Percentiles rank a stretch among this genome's conserved stretches.
These are phyloP conservation scores for Cocos nucifera DNA, from an alignment of 176 grass and related monocot species.

Conservation along the genomic window DNA sequence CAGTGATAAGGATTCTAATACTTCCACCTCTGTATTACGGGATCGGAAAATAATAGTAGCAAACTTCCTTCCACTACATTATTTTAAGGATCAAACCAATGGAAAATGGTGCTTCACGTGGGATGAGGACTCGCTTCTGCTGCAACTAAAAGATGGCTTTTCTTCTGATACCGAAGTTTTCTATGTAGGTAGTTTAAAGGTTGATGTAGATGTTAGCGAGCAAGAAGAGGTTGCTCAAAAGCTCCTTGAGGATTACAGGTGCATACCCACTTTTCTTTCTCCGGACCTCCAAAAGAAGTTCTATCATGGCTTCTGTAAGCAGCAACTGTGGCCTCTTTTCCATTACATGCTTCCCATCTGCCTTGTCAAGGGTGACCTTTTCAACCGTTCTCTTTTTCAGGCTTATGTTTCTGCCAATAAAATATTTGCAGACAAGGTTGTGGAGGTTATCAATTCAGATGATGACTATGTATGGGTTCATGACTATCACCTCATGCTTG, in stretches of 20 bases:
- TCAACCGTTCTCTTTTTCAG: neutral
- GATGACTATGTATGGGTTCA: constrained; percentile 8
- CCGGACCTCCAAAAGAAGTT: constrained; percentile 1
- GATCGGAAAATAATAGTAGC: constrained; percentile 21
- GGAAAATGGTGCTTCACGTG: constrained; percentile 17
- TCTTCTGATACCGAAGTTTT: too few relatives aligned
- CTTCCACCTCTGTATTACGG: neutral
- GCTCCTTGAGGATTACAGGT: constrained; percentile 2
- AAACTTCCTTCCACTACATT: constrained; percentile 24
- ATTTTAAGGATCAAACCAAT: constrained; percentile 1
- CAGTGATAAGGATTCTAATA: constrained; percentile 15
- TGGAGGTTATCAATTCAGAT: constrained; percentile 13
- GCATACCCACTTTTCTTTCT: neutral
- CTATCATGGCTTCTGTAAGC: constrained; percentile 11
- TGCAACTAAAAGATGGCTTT: too few relatives aligned
- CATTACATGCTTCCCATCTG: constrained; percentile 11
- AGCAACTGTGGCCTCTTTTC: constrained; percentile 10
- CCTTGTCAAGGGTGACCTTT: neutral
- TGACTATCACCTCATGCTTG: constrained; percentile 8
- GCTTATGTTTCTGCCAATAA: constrained; percentile 12
- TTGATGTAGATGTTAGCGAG: neutral
- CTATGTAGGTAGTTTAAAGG: too few relatives aligned
- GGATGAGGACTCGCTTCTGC: constrained; percentile 12
- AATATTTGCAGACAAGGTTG: constrained; percentile 6
- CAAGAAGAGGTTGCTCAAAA: constrained; percentile 4